Evolutionary conservation across 306 rosid genomes (phyloP), one percentile per base, ranked within the genome.

Genomic region (Acacia melanoxylon): DNA sequence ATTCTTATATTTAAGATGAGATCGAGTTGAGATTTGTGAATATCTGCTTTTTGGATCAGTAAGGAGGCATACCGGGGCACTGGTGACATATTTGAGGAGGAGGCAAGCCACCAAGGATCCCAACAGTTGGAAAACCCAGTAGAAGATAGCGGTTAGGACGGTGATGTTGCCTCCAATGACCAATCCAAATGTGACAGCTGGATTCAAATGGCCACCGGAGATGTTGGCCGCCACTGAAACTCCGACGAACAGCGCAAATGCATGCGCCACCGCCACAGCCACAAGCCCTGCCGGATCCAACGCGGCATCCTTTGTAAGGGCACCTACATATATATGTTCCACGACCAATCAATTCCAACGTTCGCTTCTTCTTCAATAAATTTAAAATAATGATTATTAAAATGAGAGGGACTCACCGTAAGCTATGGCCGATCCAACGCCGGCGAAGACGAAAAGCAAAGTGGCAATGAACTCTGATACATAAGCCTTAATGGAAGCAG

Each of bases 391-490:
- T 44, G 13, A 11, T 44, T 10, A 44, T 44, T 44, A 44, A 44
- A 44, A 44, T 9, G 46, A 44, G 8, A 37, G 52, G n/a, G 19
- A 51, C 54, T 86, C 86, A 92, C 98, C 68, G 65, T 73, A 94
- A 79, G 98, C 94, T 27, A 94, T 87, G 88, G 97, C 96, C n/a
- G 97, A 91, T 54, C 98, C 97, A 76, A 94, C 98, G 16, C 97
- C 98, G 1, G 98, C 98, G 58, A 94, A 94, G 37, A 94, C 96
- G 17, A 92, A 94, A 80, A 94, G 80, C 24, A 92, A 82, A 33
- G 98, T 94, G 85, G 97, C 95, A 33, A 84, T 88, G 78, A 90
- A 90, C 85, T 94, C 98, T n/a, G 98, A 74, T 3, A 88, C 49
- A 82, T 94, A 94, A 41, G 97, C 88, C 91, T 90, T 91, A 27